Evolutionary conservation across 2,329 filamentous ascomycete genomes (phyloP).

Genomic region (Ophiognomonia clavigignenti-juglandacearum): DNA sequence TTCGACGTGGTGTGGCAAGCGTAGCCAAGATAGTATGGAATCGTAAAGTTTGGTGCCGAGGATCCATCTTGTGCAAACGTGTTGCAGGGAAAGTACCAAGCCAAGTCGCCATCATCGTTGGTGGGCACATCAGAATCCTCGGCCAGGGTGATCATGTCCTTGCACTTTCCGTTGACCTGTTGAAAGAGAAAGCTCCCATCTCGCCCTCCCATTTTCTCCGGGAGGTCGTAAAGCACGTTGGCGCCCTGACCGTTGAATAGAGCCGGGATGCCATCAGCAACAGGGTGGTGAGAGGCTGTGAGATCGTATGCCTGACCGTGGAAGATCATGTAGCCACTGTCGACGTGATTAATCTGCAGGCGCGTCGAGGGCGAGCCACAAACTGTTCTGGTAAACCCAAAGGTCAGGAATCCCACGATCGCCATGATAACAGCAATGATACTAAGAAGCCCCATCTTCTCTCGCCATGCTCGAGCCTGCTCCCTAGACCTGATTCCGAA

Average conservation of each 20-base stretch:
- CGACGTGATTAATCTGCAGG: conserved; percentile 78
- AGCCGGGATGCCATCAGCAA: conserved; percentile 70
- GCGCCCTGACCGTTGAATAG: conserved; percentile 44
- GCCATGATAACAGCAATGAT: conserved; percentile 85
- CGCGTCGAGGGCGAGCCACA: conserved; percentile 70
- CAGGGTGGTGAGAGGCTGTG: conserved; percentile 69
- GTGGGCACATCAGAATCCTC: conserved; percentile 73
- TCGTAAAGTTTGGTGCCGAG: conserved; percentile 66
- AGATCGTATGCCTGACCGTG: conserved; percentile 89
- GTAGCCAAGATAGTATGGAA: conserved; percentile 76
- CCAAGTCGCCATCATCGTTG: conserved; percentile 66
- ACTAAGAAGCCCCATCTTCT: conserved; percentile 96
- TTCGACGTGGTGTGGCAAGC: conserved; percentile 74
- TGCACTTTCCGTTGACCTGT: conserved; percentile 96
- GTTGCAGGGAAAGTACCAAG: conserved; percentile 95
- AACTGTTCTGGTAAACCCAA: conserved; percentile 88
- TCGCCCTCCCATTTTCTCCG: conserved; percentile 74
- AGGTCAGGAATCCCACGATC: conserved; percentile 91
- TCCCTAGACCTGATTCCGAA: conserved; percentile 82
- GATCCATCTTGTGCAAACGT: conserved; percentile 94
- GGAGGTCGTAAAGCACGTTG: conserved; percentile 85
- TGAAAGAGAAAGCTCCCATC: conserved; percentile 98
- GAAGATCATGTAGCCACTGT: conserved; percentile 86
- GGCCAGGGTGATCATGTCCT: conserved; percentile 74
- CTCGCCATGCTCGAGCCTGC: conserved; percentile 89